Evolutionary conservation across 495 filamentous ascomycete genomes (phyloP), one percentile per base, ranked within the genome.

Genomic region (Penicillium chermesinum): DNA sequence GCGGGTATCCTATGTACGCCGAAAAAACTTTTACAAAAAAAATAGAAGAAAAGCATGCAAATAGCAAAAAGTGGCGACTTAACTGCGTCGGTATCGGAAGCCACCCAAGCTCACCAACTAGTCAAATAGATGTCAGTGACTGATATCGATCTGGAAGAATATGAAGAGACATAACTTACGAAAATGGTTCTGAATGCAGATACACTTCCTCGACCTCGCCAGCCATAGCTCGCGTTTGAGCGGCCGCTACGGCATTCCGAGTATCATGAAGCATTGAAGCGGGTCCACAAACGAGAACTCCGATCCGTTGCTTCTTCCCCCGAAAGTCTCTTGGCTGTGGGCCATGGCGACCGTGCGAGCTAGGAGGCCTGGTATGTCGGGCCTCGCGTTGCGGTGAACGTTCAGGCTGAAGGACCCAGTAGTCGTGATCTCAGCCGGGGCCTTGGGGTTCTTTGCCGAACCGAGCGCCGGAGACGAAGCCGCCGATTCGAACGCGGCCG

Each of bases 141-240:
- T n/a, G n/a, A n/a, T n/a, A n/a, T n/a, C n/a, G 3, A 36, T 36
- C 1, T 36, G 1, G 34, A 14, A n/a, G n/a, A n/a, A n/a, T 4
- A 15, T 52, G 15, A n/a, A n/a, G n/a, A n/a, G n/a, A n/a, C n/a
- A n/a, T n/a, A n/a, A 56, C 65, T 65, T 52, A 81, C 65, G 69
- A 70, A 60, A 81, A 81, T 47, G 69, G 59, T 48, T 81, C 76
- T 1, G 69, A 66, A 62, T 79, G 76, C 38, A 80, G 48, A 62
- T 74, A 78, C 3, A 81, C 63, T 57, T 77, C 74, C 40, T 65
- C 65, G n/a, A 65, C 54, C 33, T 55, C 56, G 0, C 72, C 72
- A 9, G 45, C 53, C n/a, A 74, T 18, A 6, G 73, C 61, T 41
- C 64, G 41, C 22, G 59, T 37, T 54, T 79, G 73, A 35, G 68